phyloP scores from a whole-genome alignment of 768 basidiomycete species.

The Symmetrospora coprosmae region DNA sequence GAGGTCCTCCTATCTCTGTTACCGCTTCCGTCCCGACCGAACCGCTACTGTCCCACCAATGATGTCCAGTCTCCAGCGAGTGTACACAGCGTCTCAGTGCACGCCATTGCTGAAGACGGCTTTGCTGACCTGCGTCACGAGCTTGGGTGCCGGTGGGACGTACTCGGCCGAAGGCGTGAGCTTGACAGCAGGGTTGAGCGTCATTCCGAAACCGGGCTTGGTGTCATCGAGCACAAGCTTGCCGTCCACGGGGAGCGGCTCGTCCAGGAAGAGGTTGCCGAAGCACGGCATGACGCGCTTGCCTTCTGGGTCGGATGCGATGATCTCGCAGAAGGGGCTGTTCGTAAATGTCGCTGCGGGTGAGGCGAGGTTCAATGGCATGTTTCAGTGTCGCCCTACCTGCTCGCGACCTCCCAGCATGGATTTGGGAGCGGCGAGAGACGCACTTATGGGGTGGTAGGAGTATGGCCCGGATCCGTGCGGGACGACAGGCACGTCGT shows the following conservation, averaged over 20 bases:
- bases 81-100: too few relatives aligned
- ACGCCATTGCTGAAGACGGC: too few relatives aligned
- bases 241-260: slow-evolving; percentile 39
- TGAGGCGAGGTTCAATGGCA: too few relatives aligned
- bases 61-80: too few relatives aligned
- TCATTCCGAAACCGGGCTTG: slow-evolving; percentile 41
- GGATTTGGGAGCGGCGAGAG: slow-evolving; percentile 35
- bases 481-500: slow-evolving; percentile 44
- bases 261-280: slow-evolving; percentile 42
- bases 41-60: too few relatives aligned
- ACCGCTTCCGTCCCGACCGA: too few relatives aligned
- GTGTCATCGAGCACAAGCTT: slow-evolving; percentile 37
- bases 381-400: neutral
- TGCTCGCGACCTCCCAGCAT: too few relatives aligned
- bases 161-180: slow-evolving; percentile 32
- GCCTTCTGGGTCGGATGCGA: slow-evolving; percentile 42
- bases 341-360: slow-evolving; percentile 41
- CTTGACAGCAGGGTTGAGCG: slow-evolving; percentile 39
- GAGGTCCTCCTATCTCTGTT: too few relatives aligned
- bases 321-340: slow-evolving; percentile 38
- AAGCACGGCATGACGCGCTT: slow-evolving; percentile 40
- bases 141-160: neutral
- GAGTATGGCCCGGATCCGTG: slow-evolving; percentile 44
- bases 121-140: too few relatives aligned
- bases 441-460: slow-evolving; percentile 31